Evolutionary conservation across 2,329 filamentous ascomycete genomes (phyloP).

Genomic region (Trichoderma semiorbis): DNA sequence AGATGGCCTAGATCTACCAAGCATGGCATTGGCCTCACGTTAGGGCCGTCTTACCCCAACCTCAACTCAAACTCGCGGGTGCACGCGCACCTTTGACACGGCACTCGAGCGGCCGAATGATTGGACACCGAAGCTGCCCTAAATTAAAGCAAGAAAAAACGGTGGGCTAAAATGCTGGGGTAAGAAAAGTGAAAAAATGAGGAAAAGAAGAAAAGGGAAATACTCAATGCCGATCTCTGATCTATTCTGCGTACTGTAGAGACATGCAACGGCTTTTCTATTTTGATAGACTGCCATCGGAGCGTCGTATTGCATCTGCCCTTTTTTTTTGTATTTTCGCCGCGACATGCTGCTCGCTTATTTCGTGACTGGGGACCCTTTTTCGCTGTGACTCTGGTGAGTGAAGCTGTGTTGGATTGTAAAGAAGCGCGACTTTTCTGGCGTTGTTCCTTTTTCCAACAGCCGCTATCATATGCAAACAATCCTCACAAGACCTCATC

Average conservation of each 20-base stretch:
- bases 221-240: background rate
- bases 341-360: background rate
- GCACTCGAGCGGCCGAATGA: background rate
- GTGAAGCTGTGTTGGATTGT: background rate
- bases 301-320: conserved; percentile 6
- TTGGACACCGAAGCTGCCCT: background rate
- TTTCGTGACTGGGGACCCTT: background rate
- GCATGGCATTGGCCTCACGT: background rate
- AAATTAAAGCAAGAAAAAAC: background rate
- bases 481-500: background rate
- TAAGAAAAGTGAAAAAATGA: background rate
- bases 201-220: background rate
- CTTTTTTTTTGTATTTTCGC: background rate
- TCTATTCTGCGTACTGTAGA: background rate
- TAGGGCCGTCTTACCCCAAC: background rate
- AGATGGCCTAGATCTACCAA: background rate
- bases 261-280: background rate
- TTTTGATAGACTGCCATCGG: background rate
- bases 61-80: background rate
- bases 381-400: no score
- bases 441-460: background rate
- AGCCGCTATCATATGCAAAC: background rate
- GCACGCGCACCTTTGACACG: background rate
- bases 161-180: background rate
- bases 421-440: background rate